These are phyloP conservation scores for Populus davidiana DNA, from an alignment of 345 rosid genomes.

Conservation along the genomic window DNA sequence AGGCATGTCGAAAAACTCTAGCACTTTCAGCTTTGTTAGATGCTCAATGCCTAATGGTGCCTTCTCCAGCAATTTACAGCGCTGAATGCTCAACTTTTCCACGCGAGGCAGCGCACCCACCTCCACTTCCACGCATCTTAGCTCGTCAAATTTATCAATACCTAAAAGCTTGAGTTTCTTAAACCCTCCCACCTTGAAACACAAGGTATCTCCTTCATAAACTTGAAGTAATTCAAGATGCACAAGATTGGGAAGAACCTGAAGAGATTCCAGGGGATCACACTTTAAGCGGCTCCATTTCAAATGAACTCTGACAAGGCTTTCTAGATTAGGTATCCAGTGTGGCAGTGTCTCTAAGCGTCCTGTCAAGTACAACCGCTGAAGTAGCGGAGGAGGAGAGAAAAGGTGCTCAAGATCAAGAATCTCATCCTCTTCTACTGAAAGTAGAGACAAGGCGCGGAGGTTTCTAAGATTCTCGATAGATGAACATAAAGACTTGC, in stretches of 20 bases:
- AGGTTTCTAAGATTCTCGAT: conserved; percentile 13
- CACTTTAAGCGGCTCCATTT: conserved; percentile 29
- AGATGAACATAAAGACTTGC: conserved; percentile 1
- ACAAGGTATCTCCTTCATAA: conserved; percentile 20
- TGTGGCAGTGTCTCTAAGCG: conserved; percentile 26
- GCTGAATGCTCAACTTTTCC: conserved; percentile 27
- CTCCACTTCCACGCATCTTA: conserved; percentile 24
- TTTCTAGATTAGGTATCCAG: conserved; percentile 28
- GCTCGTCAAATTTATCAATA: conserved; percentile 31
- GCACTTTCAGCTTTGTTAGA: conserved; percentile 27
- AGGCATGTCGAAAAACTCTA: conserved; percentile 34
- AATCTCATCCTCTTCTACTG: conserved; percentile 26
- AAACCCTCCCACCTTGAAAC: conserved; percentile 29
- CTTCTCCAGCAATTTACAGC: conserved; percentile 23
- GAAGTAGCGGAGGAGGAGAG: conserved; percentile 34
- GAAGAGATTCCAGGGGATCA: conserved; percentile 35
- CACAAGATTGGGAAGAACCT: conserved; percentile 31
- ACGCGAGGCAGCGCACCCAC: conserved; percentile 30
- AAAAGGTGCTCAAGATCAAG: conserved; percentile 34
- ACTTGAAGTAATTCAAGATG: conserved; percentile 36
- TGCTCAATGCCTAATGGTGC: conserved; percentile 33
- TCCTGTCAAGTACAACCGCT: conserved; percentile 33
- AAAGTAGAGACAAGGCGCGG: conserved; percentile 25
- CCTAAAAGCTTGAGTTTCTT: conserved; percentile 33
- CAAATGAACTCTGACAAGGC: conserved; percentile 26